Base-by-base conservation (phyloP, 805 yeast species). In the Helenozyma baotianmanensis region DNA sequence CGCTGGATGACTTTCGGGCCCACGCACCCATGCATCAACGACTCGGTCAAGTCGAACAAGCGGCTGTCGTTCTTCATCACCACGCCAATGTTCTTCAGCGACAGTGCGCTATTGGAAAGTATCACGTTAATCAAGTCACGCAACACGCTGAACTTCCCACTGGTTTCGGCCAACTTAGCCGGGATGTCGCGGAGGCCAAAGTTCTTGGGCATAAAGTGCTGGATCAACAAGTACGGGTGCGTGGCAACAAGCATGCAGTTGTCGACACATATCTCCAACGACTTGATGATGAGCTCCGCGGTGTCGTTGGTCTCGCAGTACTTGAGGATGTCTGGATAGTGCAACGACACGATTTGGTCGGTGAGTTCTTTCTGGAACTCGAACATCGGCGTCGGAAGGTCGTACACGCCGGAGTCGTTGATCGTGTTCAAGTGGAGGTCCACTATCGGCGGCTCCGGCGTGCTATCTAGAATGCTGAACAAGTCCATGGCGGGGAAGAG, bases 301-400 rank as follows among this genome's bases (percentile, higher is more conserved):
- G 61, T 59, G 41, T 68, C 72, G 36, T 70, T 62, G 30, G 76
- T 64, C 53, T 87, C 95, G 51, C 85, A 88, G 54, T 82, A 89
- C 58, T 87, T 80, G 47, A 90, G 65, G 37, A 90, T 87, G 53
- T 89, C 97, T 21, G 90, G 78, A 54, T 89, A 90, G 58, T 90
- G 97, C 25, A 88, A 65, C 2, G 95, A 84, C 9, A 90, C 84
- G 19, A 92, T 88, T 53, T 88, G 96, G 56, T 90, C 95, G 9
- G 89, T 85, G 32, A 90, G 68, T 49, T 88, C 92, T 49, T 80
- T 82, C 54, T 90, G 97, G 45, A 84, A 84, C 41, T 82, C 86
- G 33, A 81, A 76, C 78, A 88, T 76, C 3, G 95, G 89, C 6
- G 90, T 80, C 1, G 94, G 83, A 17, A 88, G 62, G 54, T 78